phyloP scores from a whole-genome alignment of 2,329 filamentous ascomycete genomes.

The Paecilomyces variotii region DNA sequence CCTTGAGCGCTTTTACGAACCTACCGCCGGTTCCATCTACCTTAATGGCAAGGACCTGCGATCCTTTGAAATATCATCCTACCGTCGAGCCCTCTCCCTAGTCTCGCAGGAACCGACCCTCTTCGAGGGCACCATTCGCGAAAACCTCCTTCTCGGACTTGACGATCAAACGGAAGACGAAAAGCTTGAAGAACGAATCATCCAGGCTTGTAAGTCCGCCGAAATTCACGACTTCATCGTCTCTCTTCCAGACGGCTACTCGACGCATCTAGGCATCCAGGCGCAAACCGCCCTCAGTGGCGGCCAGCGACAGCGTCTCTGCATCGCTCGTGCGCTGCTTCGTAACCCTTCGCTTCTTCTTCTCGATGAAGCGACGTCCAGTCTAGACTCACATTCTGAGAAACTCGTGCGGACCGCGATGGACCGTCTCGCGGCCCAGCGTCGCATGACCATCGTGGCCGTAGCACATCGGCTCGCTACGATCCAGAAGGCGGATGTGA shows the following conservation, averaged over 20 bases:
- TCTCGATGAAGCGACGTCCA: constrained; percentile 53
- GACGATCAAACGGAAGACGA: constrained; percentile 18
- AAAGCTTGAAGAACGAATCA: constrained; percentile 31
- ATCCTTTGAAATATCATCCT: constrained; percentile 19
- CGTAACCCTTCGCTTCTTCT: constrained; percentile 46
- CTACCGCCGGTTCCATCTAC: constrained; percentile 29
- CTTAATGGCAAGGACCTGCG: constrained; percentile 26
- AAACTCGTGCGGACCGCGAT: constrained; percentile 61
- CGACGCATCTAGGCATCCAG: constrained; percentile 43
- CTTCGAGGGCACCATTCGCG: constrained; percentile 39
- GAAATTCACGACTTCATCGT: constrained; percentile 48
- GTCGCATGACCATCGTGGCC: constrained; percentile 58
- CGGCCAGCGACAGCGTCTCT: constrained; percentile 50
- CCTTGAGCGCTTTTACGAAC: constrained; percentile 41
- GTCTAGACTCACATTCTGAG: constrained; percentile 59
- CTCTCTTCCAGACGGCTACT: constrained; percentile 45
- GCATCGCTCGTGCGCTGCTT: constrained; percentile 48
- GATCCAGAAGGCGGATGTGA: constrained; percentile 70
- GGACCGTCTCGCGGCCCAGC: constrained; percentile 50
- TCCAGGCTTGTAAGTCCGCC: constrained; percentile 42
- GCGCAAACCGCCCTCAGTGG: constrained; percentile 43
- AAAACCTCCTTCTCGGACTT: constrained; percentile 42
- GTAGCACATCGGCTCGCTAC: constrained; percentile 72
- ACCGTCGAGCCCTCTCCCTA: constrained; percentile 25
- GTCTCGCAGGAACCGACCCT: constrained; percentile 38